Evolutionary conservation across 768 basidiomycete genomes (phyloP).

Genomic region (Neoboletus brunneissimus): DNA sequence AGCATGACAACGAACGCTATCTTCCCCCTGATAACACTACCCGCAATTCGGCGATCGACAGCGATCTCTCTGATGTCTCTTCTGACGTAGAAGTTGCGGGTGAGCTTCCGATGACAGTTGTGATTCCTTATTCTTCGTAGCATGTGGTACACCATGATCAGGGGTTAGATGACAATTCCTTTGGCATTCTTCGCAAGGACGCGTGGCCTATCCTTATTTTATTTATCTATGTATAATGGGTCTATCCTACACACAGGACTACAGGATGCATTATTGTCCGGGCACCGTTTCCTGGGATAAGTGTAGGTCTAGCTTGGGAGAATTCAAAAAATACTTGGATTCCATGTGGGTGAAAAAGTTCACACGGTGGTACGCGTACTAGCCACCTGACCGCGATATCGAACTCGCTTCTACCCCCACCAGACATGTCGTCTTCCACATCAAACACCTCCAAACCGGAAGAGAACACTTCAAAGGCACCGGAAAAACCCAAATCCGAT

Average conservation of each 20-base stretch:
- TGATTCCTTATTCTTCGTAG: constrained; percentile 16
- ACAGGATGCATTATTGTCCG: background rate
- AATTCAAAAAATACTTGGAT: too few relatives aligned
- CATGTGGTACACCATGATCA: constrained; percentile 6
- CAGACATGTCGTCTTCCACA: constrained; percentile 41
- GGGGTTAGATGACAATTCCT: constrained; percentile 9
- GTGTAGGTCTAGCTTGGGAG: too few relatives aligned
- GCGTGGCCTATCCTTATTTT: constrained; percentile 32
- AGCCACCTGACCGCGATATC: background rate
- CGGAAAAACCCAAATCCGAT: constrained; percentile 42
- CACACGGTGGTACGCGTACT: constrained; percentile 25
- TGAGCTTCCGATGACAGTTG: constrained; percentile 22
- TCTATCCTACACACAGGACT: constrained; percentile 3
- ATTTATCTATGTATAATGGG: constrained; percentile 23
- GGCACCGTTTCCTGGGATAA: background rate
- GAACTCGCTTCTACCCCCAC: background rate
- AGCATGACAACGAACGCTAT: constrained; percentile 20
- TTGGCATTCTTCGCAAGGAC: constrained; percentile 10
- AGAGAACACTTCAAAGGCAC: constrained; percentile 25
- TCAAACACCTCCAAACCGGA: constrained; percentile 47
- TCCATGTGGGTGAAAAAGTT: constrained; percentile 1
- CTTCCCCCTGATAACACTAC: constrained; percentile 24
- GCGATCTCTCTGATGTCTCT: constrained; percentile 27
- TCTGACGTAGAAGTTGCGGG: constrained; percentile 24
- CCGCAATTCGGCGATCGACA: constrained; percentile 10